phyloP scores from a whole-genome alignment of 805 yeast species.

The Pichia eremophila region DNA sequence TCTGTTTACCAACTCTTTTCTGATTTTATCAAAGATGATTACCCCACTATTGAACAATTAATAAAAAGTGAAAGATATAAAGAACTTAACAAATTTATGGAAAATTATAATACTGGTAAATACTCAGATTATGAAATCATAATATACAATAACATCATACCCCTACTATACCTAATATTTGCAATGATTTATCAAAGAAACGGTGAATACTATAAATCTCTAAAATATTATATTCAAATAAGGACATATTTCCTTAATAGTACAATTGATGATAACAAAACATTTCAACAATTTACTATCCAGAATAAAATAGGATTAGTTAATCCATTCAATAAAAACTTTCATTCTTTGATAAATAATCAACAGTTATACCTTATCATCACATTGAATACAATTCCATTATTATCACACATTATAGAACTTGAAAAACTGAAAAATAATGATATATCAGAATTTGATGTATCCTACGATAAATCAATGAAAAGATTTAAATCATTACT shows the following conservation, averaged over 20 bases:
- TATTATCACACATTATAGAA: constrained; percentile 14
- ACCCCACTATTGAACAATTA: constrained; percentile 6
- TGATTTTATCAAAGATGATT: constrained; percentile 25
- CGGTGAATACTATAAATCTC: constrained; percentile 30
- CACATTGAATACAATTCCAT: constrained; percentile 17
- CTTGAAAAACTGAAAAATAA: constrained; percentile 8
- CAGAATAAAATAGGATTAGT: neutral
- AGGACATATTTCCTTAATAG: neutral
- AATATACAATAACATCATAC: constrained; percentile 29
- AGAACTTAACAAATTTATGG: constrained; percentile 21
- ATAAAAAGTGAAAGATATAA: constrained; percentile 8
- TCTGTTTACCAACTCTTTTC: constrained; percentile 28
- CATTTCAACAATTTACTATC: constrained; percentile 14
- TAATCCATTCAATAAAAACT: neutral
- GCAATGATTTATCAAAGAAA: constrained; percentile 31
- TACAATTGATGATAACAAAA: neutral
- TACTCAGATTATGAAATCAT: constrained; percentile 32
- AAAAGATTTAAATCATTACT: constrained; percentile 12
- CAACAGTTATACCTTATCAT: constrained; percentile 5
- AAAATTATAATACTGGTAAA: constrained; percentile 22
- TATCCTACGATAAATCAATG: constrained; percentile 14
- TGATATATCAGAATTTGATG: constrained; percentile 17
- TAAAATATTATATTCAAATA: constrained; percentile 28
- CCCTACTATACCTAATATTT: constrained; percentile 31
- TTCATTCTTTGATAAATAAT: neutral